These are phyloP conservation scores for Cicer yamashitae DNA, from an alignment of 306 rosid species.

Conservation along the genomic window DNA sequence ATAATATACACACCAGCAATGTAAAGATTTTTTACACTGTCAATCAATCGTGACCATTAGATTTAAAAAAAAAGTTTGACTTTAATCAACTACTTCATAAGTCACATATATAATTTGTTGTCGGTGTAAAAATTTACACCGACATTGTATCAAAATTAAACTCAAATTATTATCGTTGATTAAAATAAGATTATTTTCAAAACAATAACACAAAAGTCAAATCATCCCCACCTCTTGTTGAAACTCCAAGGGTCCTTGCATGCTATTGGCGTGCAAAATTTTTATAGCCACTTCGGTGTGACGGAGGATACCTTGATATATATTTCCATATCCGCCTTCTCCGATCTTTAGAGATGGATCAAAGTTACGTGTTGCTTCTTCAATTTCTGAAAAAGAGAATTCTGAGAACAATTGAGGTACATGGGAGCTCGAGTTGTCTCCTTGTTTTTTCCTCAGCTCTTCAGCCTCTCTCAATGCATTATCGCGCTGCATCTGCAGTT, in stretches of 20 bases:
- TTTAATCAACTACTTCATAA: too few relatives aligned
- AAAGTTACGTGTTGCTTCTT: slow-evolving; percentile 75
- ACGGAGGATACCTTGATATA: slow-evolving; percentile 72
- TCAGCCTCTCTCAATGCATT: slow-evolving; percentile 85
- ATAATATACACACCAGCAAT: too few relatives aligned
- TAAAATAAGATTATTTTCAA: slow-evolving; percentile 21
- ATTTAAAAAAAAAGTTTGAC: too few relatives aligned
- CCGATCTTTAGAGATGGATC: slow-evolving; percentile 74
- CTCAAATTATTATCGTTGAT: not conserved
- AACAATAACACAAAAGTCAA: slow-evolving; percentile 6
- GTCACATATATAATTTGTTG: too few relatives aligned
- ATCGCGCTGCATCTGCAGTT: slow-evolving; percentile 72
- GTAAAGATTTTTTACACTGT: too few relatives aligned
- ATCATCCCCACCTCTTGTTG: slow-evolving; percentile 77
- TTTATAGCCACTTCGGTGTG: slow-evolving; percentile 90
- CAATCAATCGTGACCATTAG: too few relatives aligned
- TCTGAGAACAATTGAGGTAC: slow-evolving; percentile 67
- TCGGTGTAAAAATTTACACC: too few relatives aligned
- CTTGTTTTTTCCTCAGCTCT: slow-evolving; percentile 74
- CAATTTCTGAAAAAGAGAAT: slow-evolving; percentile 75
- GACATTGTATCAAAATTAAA: too few relatives aligned
- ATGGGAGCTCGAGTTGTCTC: slow-evolving; percentile 57
- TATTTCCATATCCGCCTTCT: slow-evolving; percentile 95
- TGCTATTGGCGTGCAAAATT: slow-evolving; percentile 56
- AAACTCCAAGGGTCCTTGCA: slow-evolving; percentile 89